Conservation (phyloP, 169 alveolate species). For the Babesia bigemina region DNA sequence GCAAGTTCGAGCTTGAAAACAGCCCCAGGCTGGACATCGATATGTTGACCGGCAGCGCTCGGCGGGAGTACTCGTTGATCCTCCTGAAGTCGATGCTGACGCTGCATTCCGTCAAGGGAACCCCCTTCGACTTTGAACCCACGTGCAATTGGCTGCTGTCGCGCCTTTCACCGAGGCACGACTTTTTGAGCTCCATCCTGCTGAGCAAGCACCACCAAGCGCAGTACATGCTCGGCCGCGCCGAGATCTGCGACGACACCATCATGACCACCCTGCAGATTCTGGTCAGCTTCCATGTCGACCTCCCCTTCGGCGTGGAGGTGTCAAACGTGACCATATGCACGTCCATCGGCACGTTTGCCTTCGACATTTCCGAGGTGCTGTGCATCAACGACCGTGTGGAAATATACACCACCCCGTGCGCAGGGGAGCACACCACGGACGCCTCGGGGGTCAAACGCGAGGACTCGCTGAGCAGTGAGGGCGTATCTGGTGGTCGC, state of each 20-base stretch:
- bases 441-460: neutral
- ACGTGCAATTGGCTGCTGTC: neutral
- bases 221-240: conserved; percentile 39
- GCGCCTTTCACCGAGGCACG: neutral
- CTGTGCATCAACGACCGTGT: neutral
- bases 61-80: conserved; percentile 25
- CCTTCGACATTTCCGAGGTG: conserved; percentile 29
- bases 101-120: neutral
- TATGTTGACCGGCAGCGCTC: neutral
- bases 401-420: conserved; percentile 24
- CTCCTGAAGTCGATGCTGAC: conserved; percentile 18
- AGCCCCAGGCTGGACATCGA: neutral
- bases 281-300: conserved; percentile 34
- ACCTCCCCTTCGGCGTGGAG: conserved; percentile 34
- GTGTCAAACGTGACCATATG: conserved; percentile 25
- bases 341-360: conserved; percentile 54
- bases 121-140: neutral
- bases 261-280: conserved; percentile 25
- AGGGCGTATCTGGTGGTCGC: neutral
- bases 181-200: conserved; percentile 10
- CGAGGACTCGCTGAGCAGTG: neutral
- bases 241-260: neutral
- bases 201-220: conserved; percentile 42
- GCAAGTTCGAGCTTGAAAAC: neutral
- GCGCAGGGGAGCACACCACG: neutral